Conservation (phyloP, 2,329 filamentous ascomycete genomes). For the Aspergillus novoparasiticus region DNA sequence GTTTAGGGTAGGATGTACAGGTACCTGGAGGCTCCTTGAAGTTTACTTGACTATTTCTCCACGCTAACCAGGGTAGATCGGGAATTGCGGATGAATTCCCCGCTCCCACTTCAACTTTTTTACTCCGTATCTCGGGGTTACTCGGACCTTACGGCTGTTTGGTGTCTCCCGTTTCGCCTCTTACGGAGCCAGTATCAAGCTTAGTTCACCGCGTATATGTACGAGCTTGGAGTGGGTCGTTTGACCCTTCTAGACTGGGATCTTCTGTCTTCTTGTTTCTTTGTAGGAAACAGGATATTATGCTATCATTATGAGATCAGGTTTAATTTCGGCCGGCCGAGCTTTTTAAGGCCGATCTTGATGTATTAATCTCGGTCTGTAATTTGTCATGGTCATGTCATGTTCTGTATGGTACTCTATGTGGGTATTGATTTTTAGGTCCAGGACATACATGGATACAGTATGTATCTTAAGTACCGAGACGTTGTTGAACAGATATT, state of each 20-base stretch:
- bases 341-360: background rate
- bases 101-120: background rate
- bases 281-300: background rate
- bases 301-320: constrained; percentile 9
- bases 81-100: constrained; percentile 7
- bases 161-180: background rate
- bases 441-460: background rate
- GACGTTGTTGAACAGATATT: background rate
- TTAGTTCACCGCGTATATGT: background rate
- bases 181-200: background rate
- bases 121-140: background rate
- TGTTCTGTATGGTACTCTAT: constrained; percentile 3
- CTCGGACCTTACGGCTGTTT: background rate
- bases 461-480: background rate
- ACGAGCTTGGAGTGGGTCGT: background rate
- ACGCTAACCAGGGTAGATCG: background rate
- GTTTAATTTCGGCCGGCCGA: background rate
- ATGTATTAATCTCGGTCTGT: background rate
- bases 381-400: background rate
- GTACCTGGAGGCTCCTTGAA: background rate
- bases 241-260: background rate
- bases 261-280: background rate
- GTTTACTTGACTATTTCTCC: constrained; percentile 1
- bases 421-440: background rate
- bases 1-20: background rate